phyloP scores from a whole-genome alignment of 2,329 filamentous ascomycete genomes.

The Cryphonectria parasitica region DNA sequence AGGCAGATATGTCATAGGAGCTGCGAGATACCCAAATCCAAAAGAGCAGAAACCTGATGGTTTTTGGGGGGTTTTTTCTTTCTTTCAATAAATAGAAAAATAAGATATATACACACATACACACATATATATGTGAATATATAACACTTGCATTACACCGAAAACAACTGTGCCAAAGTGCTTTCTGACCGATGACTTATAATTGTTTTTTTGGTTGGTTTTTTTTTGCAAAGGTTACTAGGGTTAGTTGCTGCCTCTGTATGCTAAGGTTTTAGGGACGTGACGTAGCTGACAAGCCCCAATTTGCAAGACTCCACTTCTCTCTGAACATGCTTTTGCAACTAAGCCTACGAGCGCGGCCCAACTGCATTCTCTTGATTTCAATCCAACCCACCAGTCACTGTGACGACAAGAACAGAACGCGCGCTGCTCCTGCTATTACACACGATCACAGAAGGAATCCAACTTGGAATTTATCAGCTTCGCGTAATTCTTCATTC shows the following conservation, averaged over 20 bases:
- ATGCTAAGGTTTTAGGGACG: background rate
- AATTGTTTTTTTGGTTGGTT: no score
- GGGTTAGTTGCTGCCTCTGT: background rate
- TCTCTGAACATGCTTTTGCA: slow-evolving; percentile 14
- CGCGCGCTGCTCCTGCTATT: background rate
- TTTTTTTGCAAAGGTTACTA: background rate
- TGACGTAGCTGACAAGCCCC: slow-evolving; percentile 17
- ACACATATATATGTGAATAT: no score
- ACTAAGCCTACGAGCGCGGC: background rate
- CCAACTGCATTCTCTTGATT: slow-evolving; percentile 7
- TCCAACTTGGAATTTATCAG: background rate
- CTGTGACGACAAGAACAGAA: background rate
- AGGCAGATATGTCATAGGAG: background rate
- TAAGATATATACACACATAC: no score
- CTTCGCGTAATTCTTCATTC: background rate
- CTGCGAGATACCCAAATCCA: background rate
- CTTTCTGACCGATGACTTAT: no score
- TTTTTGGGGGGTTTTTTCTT: background rate
- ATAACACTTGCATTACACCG: background rate
- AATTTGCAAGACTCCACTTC: slow-evolving; percentile 17
- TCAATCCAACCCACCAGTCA: background rate
- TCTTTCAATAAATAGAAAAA: background rate
- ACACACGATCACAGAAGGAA: background rate
- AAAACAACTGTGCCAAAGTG: background rate
- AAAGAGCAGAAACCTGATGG: background rate